Evolutionary conservation across 768 basidiomycete genomes (phyloP).

Genomic region (Sporobolomyces roseus): DNA sequence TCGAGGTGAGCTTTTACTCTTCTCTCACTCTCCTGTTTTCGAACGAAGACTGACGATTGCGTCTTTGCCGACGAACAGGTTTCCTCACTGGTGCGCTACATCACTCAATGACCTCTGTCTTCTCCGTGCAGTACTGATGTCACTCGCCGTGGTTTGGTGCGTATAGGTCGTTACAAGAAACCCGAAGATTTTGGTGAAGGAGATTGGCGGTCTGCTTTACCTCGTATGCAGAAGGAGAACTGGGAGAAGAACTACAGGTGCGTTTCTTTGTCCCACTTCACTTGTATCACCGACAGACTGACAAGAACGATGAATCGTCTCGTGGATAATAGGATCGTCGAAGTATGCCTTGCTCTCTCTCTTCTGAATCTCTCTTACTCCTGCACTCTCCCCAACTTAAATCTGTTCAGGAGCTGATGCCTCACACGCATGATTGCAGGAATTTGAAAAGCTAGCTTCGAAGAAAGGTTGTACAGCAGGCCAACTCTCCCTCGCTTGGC

Average conservation of each 20-base stretch:
- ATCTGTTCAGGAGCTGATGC: background rate
- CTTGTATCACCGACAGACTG: background rate
- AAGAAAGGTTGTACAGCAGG: constrained; percentile 49
- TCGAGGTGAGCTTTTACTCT: background rate
- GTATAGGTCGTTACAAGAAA: constrained; percentile 44
- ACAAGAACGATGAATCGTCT: background rate
- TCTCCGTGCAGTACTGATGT: no score
- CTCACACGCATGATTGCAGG: constrained; percentile 31
- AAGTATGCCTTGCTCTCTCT: constrained; percentile 1
- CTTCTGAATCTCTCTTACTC: background rate
- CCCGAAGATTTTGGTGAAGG: constrained; percentile 48
- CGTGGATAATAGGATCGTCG: constrained; percentile 10
- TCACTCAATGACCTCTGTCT: no score
- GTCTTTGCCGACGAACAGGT: background rate
- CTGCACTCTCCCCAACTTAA: background rate
- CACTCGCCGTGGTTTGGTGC: no score
- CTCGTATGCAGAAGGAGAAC: constrained; percentile 55
- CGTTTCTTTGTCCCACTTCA: background rate
- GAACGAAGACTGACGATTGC: constrained; percentile 34
- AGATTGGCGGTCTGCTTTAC: constrained; percentile 51
- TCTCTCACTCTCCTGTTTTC: background rate
- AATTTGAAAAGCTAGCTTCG: constrained; percentile 47
- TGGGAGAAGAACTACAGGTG: constrained; percentile 19
- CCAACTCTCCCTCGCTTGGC: constrained; percentile 52
- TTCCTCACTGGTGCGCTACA: constrained; percentile 15